These are phyloP conservation scores for Entomophthora muscae DNA, from an alignment of 371 early-diverging fungal genomes.

Conservation along the genomic window DNA sequence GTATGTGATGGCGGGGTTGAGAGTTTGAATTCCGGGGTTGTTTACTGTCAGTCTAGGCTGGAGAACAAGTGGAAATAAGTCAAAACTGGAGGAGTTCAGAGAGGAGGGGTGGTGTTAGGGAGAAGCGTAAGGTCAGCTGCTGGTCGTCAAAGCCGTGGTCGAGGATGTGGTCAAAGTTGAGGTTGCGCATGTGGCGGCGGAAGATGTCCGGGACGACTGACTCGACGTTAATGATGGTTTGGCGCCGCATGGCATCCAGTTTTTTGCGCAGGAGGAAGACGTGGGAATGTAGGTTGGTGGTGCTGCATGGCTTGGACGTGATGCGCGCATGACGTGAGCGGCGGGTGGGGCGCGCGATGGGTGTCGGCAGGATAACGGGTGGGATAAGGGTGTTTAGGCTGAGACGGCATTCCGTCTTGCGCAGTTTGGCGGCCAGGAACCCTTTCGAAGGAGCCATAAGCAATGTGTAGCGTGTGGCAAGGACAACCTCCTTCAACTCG, in stretches of 20 bases:
- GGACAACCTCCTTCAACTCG: background rate
- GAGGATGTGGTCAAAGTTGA: background rate
- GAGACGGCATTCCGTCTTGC: background rate
- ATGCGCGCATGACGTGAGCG: background rate
- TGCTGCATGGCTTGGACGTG: background rate
- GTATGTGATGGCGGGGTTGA: no score
- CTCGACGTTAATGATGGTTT: background rate
- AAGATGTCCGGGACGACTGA: background rate
- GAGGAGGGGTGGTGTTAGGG: background rate
- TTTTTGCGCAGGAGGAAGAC: background rate
- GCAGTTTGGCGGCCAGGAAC: background rate
- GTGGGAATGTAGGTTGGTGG: background rate
- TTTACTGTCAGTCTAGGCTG: no score
- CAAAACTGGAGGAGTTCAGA: background rate
- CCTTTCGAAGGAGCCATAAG: background rate
- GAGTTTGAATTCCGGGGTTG: no score
- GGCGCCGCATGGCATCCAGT: background rate
- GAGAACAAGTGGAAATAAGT: background rate
- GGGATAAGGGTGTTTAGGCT: background rate
- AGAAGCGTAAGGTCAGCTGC: background rate
- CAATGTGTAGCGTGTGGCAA: background rate
- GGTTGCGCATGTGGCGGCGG: background rate
- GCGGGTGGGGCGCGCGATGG: background rate
- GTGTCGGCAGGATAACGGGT: no score
- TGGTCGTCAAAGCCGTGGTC: background rate